Conservation (phyloP, 2,329 filamentous ascomycete genomes). For the Aspergillus tanneri region DNA sequence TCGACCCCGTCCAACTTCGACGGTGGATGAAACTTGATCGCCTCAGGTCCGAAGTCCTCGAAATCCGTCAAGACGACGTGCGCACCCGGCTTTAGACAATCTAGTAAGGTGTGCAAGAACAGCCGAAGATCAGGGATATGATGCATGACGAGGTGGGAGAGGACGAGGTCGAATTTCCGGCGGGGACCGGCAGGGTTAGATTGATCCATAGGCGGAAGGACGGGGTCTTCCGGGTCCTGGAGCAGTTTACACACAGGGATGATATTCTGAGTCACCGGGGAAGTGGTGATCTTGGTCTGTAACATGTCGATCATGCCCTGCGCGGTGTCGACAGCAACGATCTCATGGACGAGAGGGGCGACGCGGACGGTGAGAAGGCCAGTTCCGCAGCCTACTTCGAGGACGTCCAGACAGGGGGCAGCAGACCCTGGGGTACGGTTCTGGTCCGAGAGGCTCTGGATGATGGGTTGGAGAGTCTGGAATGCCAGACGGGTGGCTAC, state of each 20-base stretch:
- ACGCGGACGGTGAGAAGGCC: slow-evolving; percentile 54
- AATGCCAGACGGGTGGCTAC: slow-evolving; percentile 47
- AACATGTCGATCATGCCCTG: slow-evolving; percentile 57
- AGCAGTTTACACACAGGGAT: slow-evolving; percentile 49
- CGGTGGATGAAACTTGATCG: slow-evolving; percentile 54
- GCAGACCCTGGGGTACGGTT: neutral
- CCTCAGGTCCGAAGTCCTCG: slow-evolving; percentile 56
- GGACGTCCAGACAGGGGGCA: slow-evolving; percentile 42
- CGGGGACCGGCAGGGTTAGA: slow-evolving; percentile 27
- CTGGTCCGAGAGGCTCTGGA: slow-evolving; percentile 21
- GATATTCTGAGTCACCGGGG: slow-evolving; percentile 43
- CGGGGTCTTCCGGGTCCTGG: slow-evolving; percentile 50
- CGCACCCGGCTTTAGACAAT: slow-evolving; percentile 51
- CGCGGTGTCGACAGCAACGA: slow-evolving; percentile 56
- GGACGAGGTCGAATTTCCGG: slow-evolving; percentile 52
- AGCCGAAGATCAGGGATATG: slow-evolving; percentile 51
- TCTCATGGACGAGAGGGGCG: slow-evolving; percentile 48
- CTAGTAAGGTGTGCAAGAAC: slow-evolving; percentile 49
- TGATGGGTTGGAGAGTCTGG: slow-evolving; percentile 43
- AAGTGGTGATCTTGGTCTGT: slow-evolving; percentile 41
- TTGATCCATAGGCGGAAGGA: slow-evolving; percentile 38
- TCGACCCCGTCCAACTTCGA: slow-evolving; percentile 56
- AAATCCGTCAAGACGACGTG: slow-evolving; percentile 57
- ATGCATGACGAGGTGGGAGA: slow-evolving; percentile 57
- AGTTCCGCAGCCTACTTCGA: slow-evolving; percentile 60